Conservation (phyloP, 345 rosid genomes). For the Raphanus sativus region DNA sequence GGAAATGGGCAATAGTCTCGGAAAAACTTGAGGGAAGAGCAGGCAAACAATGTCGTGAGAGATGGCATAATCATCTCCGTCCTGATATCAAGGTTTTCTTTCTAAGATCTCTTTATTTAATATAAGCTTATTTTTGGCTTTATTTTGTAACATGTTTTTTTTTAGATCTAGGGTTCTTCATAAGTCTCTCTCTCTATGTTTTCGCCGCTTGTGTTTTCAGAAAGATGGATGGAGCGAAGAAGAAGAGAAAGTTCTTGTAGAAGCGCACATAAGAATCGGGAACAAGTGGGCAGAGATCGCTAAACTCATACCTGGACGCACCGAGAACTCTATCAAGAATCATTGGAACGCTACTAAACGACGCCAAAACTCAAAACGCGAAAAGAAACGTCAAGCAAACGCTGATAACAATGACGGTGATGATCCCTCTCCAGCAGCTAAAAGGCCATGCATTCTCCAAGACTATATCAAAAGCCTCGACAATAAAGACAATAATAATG, state of each 20-base stretch:
- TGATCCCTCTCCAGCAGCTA: slow-evolving; percentile 33
- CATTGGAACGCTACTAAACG: slow-evolving; percentile 96
- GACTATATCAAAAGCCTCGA: slow-evolving; percentile 70
- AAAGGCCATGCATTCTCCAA: slow-evolving; percentile 65
- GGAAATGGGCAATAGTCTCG: slow-evolving; percentile 91
- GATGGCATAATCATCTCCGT: slow-evolving; percentile 98
- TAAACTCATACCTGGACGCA: slow-evolving; percentile 74
- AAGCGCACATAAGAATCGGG: slow-evolving; percentile 72
- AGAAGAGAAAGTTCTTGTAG: slow-evolving; percentile 73
- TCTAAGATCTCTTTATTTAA: background rate
- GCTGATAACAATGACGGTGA: slow-evolving; percentile 15
- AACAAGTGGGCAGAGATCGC: slow-evolving; percentile 98
- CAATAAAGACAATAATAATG: slow-evolving; percentile 30
- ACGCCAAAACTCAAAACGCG: slow-evolving; percentile 71
- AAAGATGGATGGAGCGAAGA: slow-evolving; percentile 94
- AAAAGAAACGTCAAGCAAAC: slow-evolving; percentile 45
- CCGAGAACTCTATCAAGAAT: slow-evolving; percentile 87
- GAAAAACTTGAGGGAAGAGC: slow-evolving; percentile 76
- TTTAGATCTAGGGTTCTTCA: slow-evolving; percentile 10
- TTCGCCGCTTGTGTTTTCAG: slow-evolving; percentile 37
- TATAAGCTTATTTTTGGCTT: background rate
- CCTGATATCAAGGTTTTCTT: slow-evolving; percentile 83
- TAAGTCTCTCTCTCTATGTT: background rate
- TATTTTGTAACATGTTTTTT: background rate
- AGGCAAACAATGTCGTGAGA: slow-evolving; percentile 95